phyloP scores from a whole-genome alignment of 148 eudicot species.

The Rhododendron griersonianum region DNA sequence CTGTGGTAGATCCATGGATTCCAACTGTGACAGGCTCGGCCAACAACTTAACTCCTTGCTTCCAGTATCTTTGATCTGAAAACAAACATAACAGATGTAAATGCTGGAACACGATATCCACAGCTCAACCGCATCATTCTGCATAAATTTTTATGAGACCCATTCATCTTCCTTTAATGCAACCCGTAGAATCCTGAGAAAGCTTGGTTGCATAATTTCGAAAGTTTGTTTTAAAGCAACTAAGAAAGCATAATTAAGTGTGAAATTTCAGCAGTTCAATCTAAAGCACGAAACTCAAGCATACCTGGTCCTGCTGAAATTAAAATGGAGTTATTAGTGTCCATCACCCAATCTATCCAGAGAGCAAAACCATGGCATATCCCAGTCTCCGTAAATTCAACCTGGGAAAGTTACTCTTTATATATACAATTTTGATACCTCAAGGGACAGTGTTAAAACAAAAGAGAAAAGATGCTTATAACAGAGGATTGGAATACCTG shows the following conservation, averaged over 20 bases:
- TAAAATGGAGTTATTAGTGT: conserved; percentile 33
- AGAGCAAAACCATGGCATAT: conserved; percentile 81
- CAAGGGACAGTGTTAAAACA: not conserved
- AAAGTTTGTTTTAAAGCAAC: not conserved
- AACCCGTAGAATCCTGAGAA: not conserved
- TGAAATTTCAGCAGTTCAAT: not conserved
- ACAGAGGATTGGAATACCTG: conserved; percentile 35
- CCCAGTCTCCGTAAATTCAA: conserved; percentile 51
- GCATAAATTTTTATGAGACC: not conserved
- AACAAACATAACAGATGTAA: not conserved
- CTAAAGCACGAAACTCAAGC: not conserved
- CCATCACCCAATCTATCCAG: conserved; percentile 94
- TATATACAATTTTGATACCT: not conserved
- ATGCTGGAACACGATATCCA: not conserved
- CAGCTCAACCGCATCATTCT: not conserved
- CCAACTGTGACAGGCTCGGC: conserved; percentile 38
- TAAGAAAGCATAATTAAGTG: not conserved
- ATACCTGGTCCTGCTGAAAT: conserved; percentile 87
- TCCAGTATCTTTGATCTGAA: conserved; percentile 77
- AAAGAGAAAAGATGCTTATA: not conserved
- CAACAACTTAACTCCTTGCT: conserved; percentile 82
- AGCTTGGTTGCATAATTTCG: not conserved
- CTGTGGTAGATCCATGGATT: conserved; percentile 11
- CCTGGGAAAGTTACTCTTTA: conserved; percentile 30
- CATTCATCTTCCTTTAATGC: not conserved